phyloP scores from a whole-genome alignment of 352 stramenopile species.

The Pythium sukuiense region DNA sequence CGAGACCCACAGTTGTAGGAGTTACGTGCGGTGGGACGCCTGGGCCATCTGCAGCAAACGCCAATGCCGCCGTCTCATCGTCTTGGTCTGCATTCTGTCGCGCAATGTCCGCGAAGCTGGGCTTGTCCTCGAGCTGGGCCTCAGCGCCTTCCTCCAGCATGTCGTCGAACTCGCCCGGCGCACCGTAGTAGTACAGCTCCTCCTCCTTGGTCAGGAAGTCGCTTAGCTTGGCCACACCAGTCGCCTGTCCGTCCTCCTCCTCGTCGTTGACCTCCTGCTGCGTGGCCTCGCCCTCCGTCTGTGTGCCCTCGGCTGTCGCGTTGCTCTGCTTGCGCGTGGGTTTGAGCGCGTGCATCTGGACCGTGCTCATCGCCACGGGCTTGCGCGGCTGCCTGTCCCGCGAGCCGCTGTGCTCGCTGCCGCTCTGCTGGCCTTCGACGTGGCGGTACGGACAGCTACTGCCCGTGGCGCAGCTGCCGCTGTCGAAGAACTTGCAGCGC shows the following conservation, averaged over 20 bases:
- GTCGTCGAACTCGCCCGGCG: conserved; percentile 61
- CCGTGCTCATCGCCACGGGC: conserved; percentile 22
- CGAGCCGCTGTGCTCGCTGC: conserved; percentile 5
- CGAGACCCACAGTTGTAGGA: conserved; percentile 10
- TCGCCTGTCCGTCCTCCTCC: conserved; percentile 35
- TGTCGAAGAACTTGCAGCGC: conserved; percentile 76
- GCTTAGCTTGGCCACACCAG: conserved; percentile 52
- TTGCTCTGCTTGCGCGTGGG: conserved; percentile 32
- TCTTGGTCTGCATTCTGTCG: conserved; percentile 39
- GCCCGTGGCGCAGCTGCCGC: conserved; percentile 58
- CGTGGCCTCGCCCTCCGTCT: conserved; percentile 23
- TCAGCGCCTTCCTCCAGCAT: conserved; percentile 19
- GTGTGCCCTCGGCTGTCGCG: conserved; percentile 15
- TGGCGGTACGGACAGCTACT: conserved; percentile 72
- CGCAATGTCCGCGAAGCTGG: conserved; percentile 57
- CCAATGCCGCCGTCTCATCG: conserved; percentile 31
- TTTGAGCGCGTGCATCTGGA: conserved; percentile 36
- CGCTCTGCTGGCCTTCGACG: conserved; percentile 27
- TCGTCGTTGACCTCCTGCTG: conserved; percentile 27
- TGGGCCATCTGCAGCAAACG: conserved; percentile 40
- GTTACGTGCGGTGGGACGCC: conserved; percentile 54
- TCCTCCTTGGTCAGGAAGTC: conserved; percentile 84
- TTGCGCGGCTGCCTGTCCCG: conserved; percentile 2
- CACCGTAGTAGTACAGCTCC: conserved; percentile 82
- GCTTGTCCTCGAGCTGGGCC: conserved; percentile 31